Conservation (phyloP, 1,284 basidiomycete species). For the Cutaneotrichosporon cyanovorans region DNA sequence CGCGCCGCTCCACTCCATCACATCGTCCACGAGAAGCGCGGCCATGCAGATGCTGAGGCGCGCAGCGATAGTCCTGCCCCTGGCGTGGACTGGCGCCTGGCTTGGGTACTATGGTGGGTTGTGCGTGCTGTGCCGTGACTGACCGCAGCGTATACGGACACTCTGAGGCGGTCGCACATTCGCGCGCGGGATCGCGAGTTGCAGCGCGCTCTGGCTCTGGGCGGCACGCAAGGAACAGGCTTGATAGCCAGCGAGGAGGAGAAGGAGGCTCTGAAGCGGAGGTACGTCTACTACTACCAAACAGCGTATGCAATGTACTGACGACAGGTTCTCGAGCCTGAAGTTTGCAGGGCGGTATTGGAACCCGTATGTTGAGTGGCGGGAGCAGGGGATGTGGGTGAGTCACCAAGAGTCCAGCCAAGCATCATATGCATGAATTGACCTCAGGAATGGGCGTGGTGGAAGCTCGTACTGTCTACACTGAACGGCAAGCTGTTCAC, state of each 20-base stretch:
- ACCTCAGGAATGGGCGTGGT: constrained; percentile 40
- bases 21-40: too few species aligned
- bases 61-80: constrained; percentile 32
- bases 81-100: constrained; percentile 41
- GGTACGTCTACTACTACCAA: constrained; percentile 21
- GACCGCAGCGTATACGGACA: constrained; percentile 41
- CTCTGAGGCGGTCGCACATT: constrained; percentile 35
- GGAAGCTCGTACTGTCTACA: constrained; percentile 39
- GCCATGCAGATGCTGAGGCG: constrained; percentile 18
- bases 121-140: background rate
- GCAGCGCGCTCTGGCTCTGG: constrained; percentile 18
- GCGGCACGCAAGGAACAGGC: constrained; percentile 21
- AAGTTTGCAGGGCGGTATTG: constrained; percentile 40
- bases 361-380: constrained; percentile 50
- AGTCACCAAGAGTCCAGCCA: too few species aligned
- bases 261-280: constrained; percentile 39
- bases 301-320: background rate
- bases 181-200: constrained; percentile 26
- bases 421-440: too few species aligned
- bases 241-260: too few species aligned
- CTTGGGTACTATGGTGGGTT: constrained; percentile 39
- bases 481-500: constrained; percentile 41
- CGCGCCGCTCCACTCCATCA: too few species aligned
- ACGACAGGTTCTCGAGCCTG: constrained; percentile 31
- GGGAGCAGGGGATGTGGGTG: constrained; percentile 49